Evolutionary conservation across 176 grass and related monocot species (phyloP), one percentile per base, ranked within the genome.

Genomic region (Zoysia pacifica): DNA sequence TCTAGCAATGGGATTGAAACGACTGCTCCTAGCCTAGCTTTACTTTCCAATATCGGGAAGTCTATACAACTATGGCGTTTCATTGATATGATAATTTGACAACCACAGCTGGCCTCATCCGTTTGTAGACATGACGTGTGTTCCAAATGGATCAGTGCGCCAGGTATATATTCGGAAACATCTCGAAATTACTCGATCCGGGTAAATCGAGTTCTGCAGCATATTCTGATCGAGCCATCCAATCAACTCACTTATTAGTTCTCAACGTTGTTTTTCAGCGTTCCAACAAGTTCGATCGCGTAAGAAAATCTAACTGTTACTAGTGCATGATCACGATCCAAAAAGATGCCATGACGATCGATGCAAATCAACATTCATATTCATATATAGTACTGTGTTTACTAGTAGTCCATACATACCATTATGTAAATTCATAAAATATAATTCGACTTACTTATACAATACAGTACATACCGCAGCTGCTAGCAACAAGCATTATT

Each of bases 91-190:
- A 58, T 18, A 58, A 9, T 28, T 28, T 28, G 28, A 28, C 28
- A 28, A 28, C 55, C 16, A 58, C 18, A 58, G 9, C 5, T 9
- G 19, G 16, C 18, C 19, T 61, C 36, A 15, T 62, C 77, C 52
- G 9, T 69, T 74, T 74, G 36, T 45, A 42, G 70, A 80, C 12
- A 61, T n/a, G 55, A 38, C 58, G 1, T 6, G 18, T 53, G 51
- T 69, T 62, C 63, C 77, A 53, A 51, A 51, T 69, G 28, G 28
- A 28, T 28, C 14, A 55, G 75, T 64, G 67, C 67, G 39, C 6
- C 63, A 28, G 14, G 68, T 35, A 53, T 28, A 81, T 75, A 86
- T 81, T n/a, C 55, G 55, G 28, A 61, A 55, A 19, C 61, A 86
- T 52, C 66, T 55, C 64, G 20, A 62, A 35, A 54, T 45, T 48